Evolutionary conservation across 371 early-diverging fungal species (phyloP), one percentile per base, ranked within the genome.

Genomic region (Mucor circinelloides): DNA sequence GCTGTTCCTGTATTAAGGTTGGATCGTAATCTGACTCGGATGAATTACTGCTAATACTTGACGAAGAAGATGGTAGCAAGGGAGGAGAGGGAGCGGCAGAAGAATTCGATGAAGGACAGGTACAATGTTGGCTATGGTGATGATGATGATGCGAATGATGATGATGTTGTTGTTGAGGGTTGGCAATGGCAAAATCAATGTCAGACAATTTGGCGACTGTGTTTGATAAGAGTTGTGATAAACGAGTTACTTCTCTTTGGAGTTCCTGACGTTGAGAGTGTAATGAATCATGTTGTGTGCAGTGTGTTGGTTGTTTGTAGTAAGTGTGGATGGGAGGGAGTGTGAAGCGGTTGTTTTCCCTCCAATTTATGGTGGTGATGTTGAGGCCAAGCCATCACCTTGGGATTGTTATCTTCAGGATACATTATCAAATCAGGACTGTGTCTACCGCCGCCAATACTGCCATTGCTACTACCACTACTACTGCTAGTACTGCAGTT

Each of bases 241-340:
- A 61, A 28, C 87, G 83, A 12, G 81, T 72, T 7, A 89, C 85
- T 61, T 89, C 85, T 10, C 80, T 76, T 63, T 89, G 85, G n/a
- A 89, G 72, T 27, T 83, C 80, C 28, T 85, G 78, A 6, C 88
- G 81, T 30, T 87, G 83, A 32, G 76, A 77, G 23, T 74, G 68
- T 30, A 84, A 74, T 6, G 75, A 70, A 64, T 86, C 78, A 23
- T 58, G 23, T 15, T 64, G 2, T 2, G 57, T 36, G 25, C 57
- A 25, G n/a, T 57, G 19, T 30, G 50, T 6, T 25, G 40, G 30
- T 25, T 50, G 55, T 34, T 30, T 28, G 31, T 42, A 44, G n/a
- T 60, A 56, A 17, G 61, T 38, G 17, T 60, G 61, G 30, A 67
- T 55, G 13, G 67, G 67, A 42, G 67, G 67, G 25, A 67, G 44